These are phyloP conservation scores for Straminergon stramineum DNA, from an alignment of 225 moss, liverwort and hornwort species.

Conservation along the genomic window DNA sequence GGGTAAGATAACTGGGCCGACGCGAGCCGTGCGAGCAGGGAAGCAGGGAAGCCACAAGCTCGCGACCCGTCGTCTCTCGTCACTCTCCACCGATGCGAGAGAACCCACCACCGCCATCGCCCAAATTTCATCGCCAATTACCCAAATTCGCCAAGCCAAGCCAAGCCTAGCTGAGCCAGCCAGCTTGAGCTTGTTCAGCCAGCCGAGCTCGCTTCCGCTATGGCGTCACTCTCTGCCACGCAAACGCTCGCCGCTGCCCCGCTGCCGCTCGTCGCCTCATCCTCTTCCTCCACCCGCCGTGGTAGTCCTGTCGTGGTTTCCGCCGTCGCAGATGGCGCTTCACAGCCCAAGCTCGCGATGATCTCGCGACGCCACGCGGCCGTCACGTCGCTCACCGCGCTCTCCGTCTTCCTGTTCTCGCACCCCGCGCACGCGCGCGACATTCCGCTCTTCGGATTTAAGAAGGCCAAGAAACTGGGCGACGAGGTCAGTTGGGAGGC, in stretches of 20 bases:
- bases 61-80: neutral
- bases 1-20: conserved; percentile 16
- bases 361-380: conserved; percentile 35
- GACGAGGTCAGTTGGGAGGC: conserved; percentile 16
- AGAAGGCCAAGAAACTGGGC: conserved; percentile 23
- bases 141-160: neutral
- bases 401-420: conserved; percentile 25
- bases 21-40: neutral
- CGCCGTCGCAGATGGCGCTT: neutral
- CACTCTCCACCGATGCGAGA: neutral
- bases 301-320: neutral
- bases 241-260: conserved; percentile 11
- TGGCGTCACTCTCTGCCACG: conserved; percentile 37
- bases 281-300: neutral
- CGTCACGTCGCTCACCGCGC: conserved; percentile 34
- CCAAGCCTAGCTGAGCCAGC: neutral
- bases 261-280: neutral
- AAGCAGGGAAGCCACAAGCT: conserved; percentile 14
- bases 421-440: conserved; percentile 37
- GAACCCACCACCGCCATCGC: neutral
- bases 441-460: conserved; percentile 44
- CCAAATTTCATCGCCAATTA: neutral
- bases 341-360: neutral
- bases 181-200: neutral
- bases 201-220: neutral